These are phyloP conservation scores for Hyphopichia burtonii DNA, from an alignment of 1,139 yeast genomes.

Conservation along the genomic window DNA sequence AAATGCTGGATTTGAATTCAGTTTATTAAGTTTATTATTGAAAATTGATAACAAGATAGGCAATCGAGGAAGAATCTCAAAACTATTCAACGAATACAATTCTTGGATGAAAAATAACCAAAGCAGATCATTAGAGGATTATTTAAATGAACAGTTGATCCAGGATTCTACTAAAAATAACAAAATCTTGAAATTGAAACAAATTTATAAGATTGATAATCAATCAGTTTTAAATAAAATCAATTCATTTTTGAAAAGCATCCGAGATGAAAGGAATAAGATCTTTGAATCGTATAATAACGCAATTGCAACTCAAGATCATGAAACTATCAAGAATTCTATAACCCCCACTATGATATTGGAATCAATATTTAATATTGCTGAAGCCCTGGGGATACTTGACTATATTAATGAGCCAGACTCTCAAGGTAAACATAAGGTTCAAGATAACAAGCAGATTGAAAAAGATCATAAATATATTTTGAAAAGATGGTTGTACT, in stretches of 20 bases:
- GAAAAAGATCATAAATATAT: constrained; percentile 9
- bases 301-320: not conserved
- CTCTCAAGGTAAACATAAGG: not conserved
- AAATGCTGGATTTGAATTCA: constrained; percentile 33
- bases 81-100: constrained; percentile 21
- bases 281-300: constrained; percentile 1
- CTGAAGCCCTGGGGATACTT: constrained; percentile 19
- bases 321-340: not conserved
- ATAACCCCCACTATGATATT: constrained; percentile 17
- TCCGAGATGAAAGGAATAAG: not conserved
- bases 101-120: constrained; percentile 2
- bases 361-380: constrained; percentile 18
- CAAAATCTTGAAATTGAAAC: too few relatives aligned
- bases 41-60: constrained; percentile 28
- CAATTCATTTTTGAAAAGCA: constrained; percentile 1
- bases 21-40: constrained; percentile 27
- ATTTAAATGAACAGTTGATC: not conserved
- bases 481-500: constrained; percentile 17
- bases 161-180: too few relatives aligned
- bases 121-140: not conserved
- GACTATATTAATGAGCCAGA: constrained; percentile 21
- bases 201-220: constrained; percentile 10
- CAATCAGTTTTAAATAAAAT: constrained; percentile 3
- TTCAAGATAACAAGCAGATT: not conserved
- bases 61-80: constrained; percentile 21